These are phyloP conservation scores for Melocanna baccifera DNA, from an alignment of 176 grass and related monocot genomes.

Conservation along the genomic window DNA sequence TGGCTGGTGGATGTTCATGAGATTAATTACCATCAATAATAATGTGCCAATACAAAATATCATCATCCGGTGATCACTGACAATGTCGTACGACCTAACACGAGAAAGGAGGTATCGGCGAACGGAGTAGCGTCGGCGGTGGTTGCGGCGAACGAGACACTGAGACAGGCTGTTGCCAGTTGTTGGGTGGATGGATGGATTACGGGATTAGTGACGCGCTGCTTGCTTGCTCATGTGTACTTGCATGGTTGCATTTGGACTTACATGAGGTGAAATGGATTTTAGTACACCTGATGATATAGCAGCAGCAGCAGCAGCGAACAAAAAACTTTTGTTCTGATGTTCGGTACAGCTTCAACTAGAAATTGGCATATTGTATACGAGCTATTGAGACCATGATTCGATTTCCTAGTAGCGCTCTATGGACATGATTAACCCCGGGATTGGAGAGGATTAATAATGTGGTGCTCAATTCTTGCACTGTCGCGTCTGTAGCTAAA, in stretches of 20 bases:
- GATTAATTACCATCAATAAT: conserved; percentile 20
- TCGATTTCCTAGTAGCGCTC: not conserved
- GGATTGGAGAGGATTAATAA: not conserved
- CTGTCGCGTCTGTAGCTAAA: not conserved
- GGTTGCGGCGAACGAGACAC: conserved; percentile 32
- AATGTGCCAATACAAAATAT: not conserved
- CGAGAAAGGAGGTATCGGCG: not conserved
- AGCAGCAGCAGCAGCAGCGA: not conserved
- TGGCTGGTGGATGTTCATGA: conserved; percentile 16
- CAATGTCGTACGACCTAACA: conserved; percentile 24
- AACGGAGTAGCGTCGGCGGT: conserved; percentile 23
- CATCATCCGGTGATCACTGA: conserved; percentile 5
- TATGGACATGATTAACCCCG: not conserved
- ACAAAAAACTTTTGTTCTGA: not conserved
- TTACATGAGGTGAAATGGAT: conserved; percentile 10
- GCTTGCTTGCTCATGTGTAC: conserved; percentile 13
- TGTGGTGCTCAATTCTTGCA: not conserved
- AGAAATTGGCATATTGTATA: not conserved
- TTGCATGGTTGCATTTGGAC: conserved; percentile 22
- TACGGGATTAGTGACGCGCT: not conserved
- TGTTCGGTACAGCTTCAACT: not conserved
- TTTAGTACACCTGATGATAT: conserved; percentile 14
- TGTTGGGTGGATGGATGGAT: conserved; percentile 16
- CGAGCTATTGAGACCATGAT: not conserved
- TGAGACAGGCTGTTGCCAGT: conserved; percentile 25